Conservation (phyloP, 805 yeast species). For the Barnettozyma californica region DNA sequence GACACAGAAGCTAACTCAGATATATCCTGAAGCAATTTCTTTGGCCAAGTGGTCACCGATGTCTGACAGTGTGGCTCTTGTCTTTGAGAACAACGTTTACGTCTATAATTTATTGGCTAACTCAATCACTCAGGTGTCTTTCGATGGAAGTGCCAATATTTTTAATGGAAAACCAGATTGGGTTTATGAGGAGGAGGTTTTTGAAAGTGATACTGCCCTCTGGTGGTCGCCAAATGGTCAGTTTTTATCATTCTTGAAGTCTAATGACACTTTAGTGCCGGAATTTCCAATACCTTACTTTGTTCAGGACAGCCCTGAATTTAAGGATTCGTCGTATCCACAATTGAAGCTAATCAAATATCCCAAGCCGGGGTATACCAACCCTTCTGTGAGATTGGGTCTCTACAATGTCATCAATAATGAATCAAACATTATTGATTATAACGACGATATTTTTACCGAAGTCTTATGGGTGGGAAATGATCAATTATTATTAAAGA, state of each 20-base stretch:
- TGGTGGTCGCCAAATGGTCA: slow-evolving; percentile 87
- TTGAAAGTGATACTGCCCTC: slow-evolving; percentile 59
- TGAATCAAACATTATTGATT: slow-evolving; percentile 35
- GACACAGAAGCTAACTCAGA: slow-evolving; percentile 18
- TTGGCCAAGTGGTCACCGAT: slow-evolving; percentile 71
- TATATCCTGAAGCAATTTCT: slow-evolving; percentile 32
- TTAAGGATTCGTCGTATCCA: slow-evolving; percentile 44
- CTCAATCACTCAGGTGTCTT: slow-evolving; percentile 42
- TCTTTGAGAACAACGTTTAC: slow-evolving; percentile 65
- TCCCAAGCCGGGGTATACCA: slow-evolving; percentile 79
- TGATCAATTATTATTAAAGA: slow-evolving; percentile 44
- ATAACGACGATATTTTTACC: slow-evolving; percentile 44
- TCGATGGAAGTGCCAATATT: slow-evolving; percentile 62
- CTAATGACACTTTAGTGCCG: slow-evolving; percentile 71
- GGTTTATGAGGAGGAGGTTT: slow-evolving; percentile 91
- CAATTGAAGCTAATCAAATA: slow-evolving; percentile 58
- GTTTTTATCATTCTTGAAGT: slow-evolving; percentile 56
- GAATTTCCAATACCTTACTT: slow-evolving; percentile 72
- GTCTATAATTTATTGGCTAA: slow-evolving; percentile 35
- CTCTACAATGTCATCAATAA: slow-evolving; percentile 35
- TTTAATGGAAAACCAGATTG: slow-evolving; percentile 91
- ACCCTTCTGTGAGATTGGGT: slow-evolving; percentile 58
- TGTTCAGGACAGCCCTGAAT: slow-evolving; percentile 44
- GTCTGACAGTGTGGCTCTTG: slow-evolving; percentile 60
- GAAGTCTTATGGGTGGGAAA: slow-evolving; percentile 70